Base-by-base conservation (phyloP, 2,329 filamentous ascomycete genomes). In the Diaporthe caulivora region DNA sequence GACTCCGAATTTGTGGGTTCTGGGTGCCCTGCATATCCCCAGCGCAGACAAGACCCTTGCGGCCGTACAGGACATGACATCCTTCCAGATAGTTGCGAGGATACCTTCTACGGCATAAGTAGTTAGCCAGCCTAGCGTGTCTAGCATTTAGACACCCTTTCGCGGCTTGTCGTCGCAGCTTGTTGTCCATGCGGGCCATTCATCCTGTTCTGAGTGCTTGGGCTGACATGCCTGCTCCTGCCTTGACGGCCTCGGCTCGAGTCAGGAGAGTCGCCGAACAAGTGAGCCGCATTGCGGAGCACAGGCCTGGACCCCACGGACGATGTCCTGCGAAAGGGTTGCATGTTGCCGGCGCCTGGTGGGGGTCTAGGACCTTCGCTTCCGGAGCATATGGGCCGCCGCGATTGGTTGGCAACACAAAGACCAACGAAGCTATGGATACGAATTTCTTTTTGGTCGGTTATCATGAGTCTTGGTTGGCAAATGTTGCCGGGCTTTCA, bases 211-310 rank as follows among this genome's bases (percentile, higher is more conserved):
- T 34, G 21, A 26, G 42, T 49, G 44, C 44, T 51, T 40, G 15
- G 21, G 42, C 34, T 37, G 60, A 10, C 18, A 6, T 65, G 26
- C 42, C 31, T 49, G 24, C 44, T n/a, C 42, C 60, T 34, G 29
- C 26, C 9, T 44, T 65, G 42, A 26, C 44, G 31, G 31, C 24
- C n/a, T 21, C 15, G 31, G 44, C 15, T 49, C 21, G 21, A 21
- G 44, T 53, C 44, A 67, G 62, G 62, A 53, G 62, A 53, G 47
- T 40, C 31, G 21, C 62, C 62, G 15, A 51, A 26, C n/a, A 26
- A 26, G 47, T 53, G 62, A 67, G 62, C 62, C 62, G 44, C 62
- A 67, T 67, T 67, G 62, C 62, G 62, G 62, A 67, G 62, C 62
- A 67, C n/a, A 29, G n/a, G 47, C 17, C 21, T 67, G 3, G 31